A percentile compares a stretch with the other conserved stretches of the same genome.
Conservation (phyloP, 257 asterid species). For the Nicotiana paniculata region DNA sequence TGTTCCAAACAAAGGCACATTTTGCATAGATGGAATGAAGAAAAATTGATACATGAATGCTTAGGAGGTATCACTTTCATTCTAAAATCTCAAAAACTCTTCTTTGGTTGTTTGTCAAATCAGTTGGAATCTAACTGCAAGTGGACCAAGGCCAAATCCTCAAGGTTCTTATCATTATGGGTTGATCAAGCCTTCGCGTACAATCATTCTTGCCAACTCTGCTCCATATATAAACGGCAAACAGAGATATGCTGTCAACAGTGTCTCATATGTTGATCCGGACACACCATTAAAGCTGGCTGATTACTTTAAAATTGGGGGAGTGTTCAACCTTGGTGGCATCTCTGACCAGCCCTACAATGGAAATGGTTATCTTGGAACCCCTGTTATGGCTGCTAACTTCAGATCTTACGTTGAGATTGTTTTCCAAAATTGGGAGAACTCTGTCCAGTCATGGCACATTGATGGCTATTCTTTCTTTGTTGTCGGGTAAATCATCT, state of each 20-base stretch:
- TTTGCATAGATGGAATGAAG: no score
- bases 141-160: constrained; percentile 97
- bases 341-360: constrained; percentile 54
- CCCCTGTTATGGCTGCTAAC: constrained; percentile 77
- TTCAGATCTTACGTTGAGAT: constrained; percentile 63
- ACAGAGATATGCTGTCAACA: constrained; percentile 78
- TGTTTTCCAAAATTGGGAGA: constrained; percentile 86
- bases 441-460: constrained; percentile 89
- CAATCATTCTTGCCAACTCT: constrained; percentile 85
- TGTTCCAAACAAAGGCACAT: no score
- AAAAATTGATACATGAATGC: neutral
- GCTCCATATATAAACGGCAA: constrained; percentile 73
- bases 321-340: constrained; percentile 61
- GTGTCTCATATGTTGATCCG: constrained; percentile 59
- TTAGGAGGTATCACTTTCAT: neutral
- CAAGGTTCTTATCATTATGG: constrained; percentile 98
- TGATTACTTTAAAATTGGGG: constrained; percentile 81
- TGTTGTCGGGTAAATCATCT: constrained; percentile 64
- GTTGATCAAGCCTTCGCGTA: constrained; percentile 62
- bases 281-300: constrained; percentile 88
- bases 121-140: constrained; percentile 85
- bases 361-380: constrained; percentile 52
- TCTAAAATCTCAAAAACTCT: neutral
- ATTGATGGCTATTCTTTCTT: constrained; percentile 80
- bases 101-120: constrained; percentile 15